These are phyloP conservation scores for Hysterium pulicare DNA, from an alignment of 2,329 filamentous ascomycete species.

Conservation along the genomic window DNA sequence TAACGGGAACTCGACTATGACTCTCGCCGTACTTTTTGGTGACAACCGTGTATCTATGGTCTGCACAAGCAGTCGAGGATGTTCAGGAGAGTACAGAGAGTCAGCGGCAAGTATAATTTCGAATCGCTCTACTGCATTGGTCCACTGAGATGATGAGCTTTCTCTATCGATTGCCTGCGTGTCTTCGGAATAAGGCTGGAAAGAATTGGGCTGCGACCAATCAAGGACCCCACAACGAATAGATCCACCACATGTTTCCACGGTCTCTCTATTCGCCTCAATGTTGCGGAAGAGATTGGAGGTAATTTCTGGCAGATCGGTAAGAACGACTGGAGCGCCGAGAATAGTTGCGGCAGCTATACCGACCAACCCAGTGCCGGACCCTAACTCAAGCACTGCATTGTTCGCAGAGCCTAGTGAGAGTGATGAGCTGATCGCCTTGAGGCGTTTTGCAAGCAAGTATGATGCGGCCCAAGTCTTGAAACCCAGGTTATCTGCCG, in stretches of 20 bases:
- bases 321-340: conserved; percentile 65
- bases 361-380: conserved; percentile 88
- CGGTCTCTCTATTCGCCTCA: conserved; percentile 56
- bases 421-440: conserved; percentile 21
- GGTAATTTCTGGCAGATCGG: conserved; percentile 80
- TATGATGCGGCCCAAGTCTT: conserved; percentile 97
- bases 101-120: conserved; percentile 77
- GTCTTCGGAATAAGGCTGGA: conserved; percentile 13
- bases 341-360: conserved; percentile 76
- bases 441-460: conserved; percentile 71
- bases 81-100: conserved; percentile 79
- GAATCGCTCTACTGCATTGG: conserved; percentile 29
- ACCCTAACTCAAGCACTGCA: conserved; percentile 71
- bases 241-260: conserved; percentile 55
- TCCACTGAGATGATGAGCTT: conserved; percentile 2
- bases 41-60: conserved; percentile 68
- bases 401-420: conserved; percentile 4
- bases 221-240: conserved; percentile 66
- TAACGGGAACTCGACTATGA: conserved; percentile 77
- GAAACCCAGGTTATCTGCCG: conserved; percentile 80
- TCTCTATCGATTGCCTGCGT: conserved; percentile 5
- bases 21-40: conserved; percentile 55
- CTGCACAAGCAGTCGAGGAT: conserved; percentile 69
- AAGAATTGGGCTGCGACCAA: conserved; percentile 63
- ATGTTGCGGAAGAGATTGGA: conserved; percentile 76